phyloP scores from a whole-genome alignment of 2,329 filamentous ascomycete species.

The Pezicula neosporulosa region DNA sequence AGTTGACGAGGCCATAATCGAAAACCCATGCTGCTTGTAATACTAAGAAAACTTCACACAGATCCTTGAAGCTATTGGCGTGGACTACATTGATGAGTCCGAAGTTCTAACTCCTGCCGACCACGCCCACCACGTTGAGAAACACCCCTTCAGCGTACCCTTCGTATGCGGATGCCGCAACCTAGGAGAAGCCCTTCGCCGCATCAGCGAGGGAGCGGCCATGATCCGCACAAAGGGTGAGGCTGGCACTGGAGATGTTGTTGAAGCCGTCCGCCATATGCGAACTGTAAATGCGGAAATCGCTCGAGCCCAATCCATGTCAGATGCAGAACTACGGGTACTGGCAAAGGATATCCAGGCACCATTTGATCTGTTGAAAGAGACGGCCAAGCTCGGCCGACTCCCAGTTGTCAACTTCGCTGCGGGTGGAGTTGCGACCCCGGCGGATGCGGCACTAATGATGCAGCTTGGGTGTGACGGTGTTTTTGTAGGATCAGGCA shows the following conservation, averaged over 20 bases:
- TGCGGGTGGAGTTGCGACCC: conserved; percentile 98
- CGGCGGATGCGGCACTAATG: conserved; percentile 94
- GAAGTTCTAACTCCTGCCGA: conserved; percentile 97
- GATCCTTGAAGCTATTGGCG: conserved; percentile 91
- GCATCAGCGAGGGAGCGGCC: conserved; percentile 89
- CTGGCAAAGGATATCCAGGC: conserved; percentile 79
- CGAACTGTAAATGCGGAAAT: conserved; percentile 85
- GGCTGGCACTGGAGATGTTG: conserved; percentile 93
- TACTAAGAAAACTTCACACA: conserved; percentile 30
- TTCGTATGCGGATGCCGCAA: conserved; percentile 97
- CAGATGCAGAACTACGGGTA: conserved; percentile 70
- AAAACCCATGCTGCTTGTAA: background rate
- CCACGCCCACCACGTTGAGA: conserved; percentile 86
- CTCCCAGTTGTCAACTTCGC: conserved; percentile 97
- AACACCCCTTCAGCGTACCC: conserved; percentile 75
- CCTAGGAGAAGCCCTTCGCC: conserved; percentile 85
- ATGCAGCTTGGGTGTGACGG: conserved; percentile 99
- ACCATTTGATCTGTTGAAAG: conserved; percentile 74
- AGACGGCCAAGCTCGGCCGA: conserved; percentile 82
- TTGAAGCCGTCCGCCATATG: conserved; percentile 96
- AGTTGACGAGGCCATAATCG: conserved; percentile 8
- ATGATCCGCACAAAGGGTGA: conserved; percentile 99
- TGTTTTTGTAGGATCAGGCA: conserved; percentile 93
- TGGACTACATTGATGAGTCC: conserved; percentile 98
- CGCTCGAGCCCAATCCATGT: conserved; percentile 60